Base-by-base conservation (phyloP, 495 filamentous ascomycete species). In the Filosporella fistucella region DNA sequence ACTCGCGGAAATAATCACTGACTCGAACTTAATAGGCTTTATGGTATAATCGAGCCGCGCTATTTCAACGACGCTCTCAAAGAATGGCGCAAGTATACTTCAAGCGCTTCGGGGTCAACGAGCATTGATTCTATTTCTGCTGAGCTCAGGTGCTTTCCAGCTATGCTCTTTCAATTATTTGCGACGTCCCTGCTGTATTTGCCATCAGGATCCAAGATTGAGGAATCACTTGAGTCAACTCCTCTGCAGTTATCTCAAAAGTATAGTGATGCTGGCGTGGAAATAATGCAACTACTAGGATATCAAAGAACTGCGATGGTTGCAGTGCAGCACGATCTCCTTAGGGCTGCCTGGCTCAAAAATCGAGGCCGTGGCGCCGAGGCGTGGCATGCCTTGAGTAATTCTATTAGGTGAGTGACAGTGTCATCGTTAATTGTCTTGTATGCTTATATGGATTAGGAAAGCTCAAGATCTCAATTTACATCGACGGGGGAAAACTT, bases 131-230 rank as follows among this genome's bases (percentile, higher is more conserved):
- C 35, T 34, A 17, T 55, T 22, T 33, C 52, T 30, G 7, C 8
- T 17, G 45, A 47, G 36, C 22, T 58, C 17, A 29, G 21, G 22
- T 58, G 46, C 23, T 58, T 58, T 49, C 52, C 52, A 3, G 41
- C 52, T 20, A 17, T 52, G 20, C 47, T 58, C 3, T 58, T 56
- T 37, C 56, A 58, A 33, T 32, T 56, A 7, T 18, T 56, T 18
- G 46, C 47, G 2, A 42, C 48, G 20, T 34, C 52, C 3, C 22
- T 55, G n/a, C 47, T 55, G 42, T 44, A 39, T 51, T 42, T 58
- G 14, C 40, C 41, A 10, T 23, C 32, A 35, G 21, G 36, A 16
- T 43, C 44, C 14, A 7, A 18, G 30, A 39, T 42, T 33, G 0
- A 39, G 22, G 26, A 32, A 17, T 41, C 6, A 36, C 23, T 46